phyloP scores from a whole-genome alignment of 176 grass and related monocot species.

The Aegilops bicornis region DNA sequence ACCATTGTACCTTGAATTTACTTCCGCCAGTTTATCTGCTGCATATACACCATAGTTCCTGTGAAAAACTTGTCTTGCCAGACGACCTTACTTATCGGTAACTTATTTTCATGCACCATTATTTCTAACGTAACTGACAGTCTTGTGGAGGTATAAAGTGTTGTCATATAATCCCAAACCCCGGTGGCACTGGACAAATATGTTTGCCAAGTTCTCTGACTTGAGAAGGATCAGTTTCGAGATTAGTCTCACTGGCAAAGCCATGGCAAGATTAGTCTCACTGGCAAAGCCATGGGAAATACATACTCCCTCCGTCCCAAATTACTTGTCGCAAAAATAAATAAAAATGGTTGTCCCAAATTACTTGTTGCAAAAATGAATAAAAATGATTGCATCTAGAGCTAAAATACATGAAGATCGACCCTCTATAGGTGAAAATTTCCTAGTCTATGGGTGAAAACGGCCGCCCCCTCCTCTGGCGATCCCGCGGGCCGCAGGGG shows the following conservation, averaged over 20 bases:
- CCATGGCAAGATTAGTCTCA: background rate
- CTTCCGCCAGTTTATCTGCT: conserved; percentile 8
- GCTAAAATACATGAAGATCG: too few relatives aligned
- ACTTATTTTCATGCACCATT: background rate
- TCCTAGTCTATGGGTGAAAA: too few relatives aligned
- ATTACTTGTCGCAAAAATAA: too few relatives aligned
- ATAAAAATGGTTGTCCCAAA: too few relatives aligned
- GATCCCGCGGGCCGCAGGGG: too few relatives aligned
- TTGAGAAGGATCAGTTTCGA: background rate
- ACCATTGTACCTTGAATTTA: conserved; percentile 17
- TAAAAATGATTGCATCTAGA: too few relatives aligned
- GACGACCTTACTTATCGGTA: background rate
- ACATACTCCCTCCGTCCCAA: too few relatives aligned
- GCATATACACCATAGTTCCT: background rate
- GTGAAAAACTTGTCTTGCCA: background rate
- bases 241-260: background rate
- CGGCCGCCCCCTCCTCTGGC: too few relatives aligned
- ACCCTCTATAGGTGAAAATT: too few relatives aligned
- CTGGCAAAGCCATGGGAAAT: too few relatives aligned
- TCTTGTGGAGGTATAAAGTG: background rate
- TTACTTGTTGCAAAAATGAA: too few relatives aligned
- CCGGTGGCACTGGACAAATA: background rate
- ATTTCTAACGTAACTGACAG: background rate
- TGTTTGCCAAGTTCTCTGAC: background rate
- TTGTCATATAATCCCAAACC: background rate